Conservation (phyloP, 306 rosid species). For the Malus domestica region ASM211411v1 NC_041805.1:27388001-27388500, state of each 20-base stretch:
- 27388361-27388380: constrained; percentile 80
- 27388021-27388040: neutral
- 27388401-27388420: constrained; percentile 49
- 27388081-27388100: neutral
- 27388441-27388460: constrained; percentile 51
- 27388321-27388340: constrained; percentile 72
- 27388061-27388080: neutral
- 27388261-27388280: constrained; percentile 64
- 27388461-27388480: constrained; percentile 70
- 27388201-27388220: neutral
- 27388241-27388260: neutral
- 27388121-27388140: neutral
- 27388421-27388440: constrained; percentile 65
- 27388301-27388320: constrained; percentile 44
- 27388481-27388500: constrained; percentile 29
- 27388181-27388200: neutral
- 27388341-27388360: constrained; percentile 63
- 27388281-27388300: constrained; percentile 65
- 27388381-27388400: constrained; percentile 55
- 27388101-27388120: neutral
- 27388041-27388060: neutral
- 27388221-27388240: neutral
- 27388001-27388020: neutral
- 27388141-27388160: neutral
- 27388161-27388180: neutral